These are phyloP conservation scores for Inonotus hispidus DNA, from an alignment of 1,284 basidiomycete species.

Conservation along the genomic window DNA sequence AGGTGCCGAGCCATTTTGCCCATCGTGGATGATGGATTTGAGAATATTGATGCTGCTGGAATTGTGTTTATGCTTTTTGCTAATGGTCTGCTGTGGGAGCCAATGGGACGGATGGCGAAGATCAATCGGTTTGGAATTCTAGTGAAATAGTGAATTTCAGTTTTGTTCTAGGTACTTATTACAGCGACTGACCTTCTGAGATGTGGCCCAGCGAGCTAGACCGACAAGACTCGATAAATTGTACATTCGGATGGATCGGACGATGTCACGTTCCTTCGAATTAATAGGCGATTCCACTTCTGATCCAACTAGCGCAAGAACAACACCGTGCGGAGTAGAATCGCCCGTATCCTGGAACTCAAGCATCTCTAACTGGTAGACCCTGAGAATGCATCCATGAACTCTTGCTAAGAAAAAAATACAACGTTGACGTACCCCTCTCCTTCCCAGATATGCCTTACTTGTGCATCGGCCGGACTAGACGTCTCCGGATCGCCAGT, in stretches of 20 bases:
- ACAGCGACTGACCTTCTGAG: conserved; percentile 48
- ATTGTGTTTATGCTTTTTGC: conserved; percentile 51
- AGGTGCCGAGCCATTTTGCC: conserved; percentile 28
- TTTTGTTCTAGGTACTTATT: conserved; percentile 16
- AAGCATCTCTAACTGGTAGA: conserved; percentile 68
- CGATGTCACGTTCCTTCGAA: conserved; percentile 44
- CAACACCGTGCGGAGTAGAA: conserved; percentile 63
- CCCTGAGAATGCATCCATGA: conserved; percentile 36
- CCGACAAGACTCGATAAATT: conserved; percentile 67
- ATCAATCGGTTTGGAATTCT: conserved; percentile 59
- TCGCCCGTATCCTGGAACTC: conserved; percentile 59
- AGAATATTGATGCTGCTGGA: conserved; percentile 53
- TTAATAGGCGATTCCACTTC: conserved; percentile 42
- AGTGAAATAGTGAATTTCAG: conserved; percentile 9
- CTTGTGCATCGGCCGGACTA: conserved; percentile 64
- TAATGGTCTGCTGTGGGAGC: conserved; percentile 44
- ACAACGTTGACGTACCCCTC: conserved; percentile 50
- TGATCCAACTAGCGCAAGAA: conserved; percentile 65
- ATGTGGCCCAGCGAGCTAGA: conserved; percentile 64
- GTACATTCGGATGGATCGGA: conserved; percentile 68
- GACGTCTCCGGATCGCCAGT: conserved; percentile 36
- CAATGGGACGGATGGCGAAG: conserved; percentile 47
- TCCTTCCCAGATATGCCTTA: conserved; percentile 63
- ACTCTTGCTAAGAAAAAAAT: background rate
- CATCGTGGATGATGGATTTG: conserved; percentile 48